Percentiles rank a stretch among this genome's conserved stretches.
These are phyloP conservation scores for Yamadazyma oceani DNA, from an alignment of 1,139 yeast genomes.

Conservation along the genomic window DNA sequence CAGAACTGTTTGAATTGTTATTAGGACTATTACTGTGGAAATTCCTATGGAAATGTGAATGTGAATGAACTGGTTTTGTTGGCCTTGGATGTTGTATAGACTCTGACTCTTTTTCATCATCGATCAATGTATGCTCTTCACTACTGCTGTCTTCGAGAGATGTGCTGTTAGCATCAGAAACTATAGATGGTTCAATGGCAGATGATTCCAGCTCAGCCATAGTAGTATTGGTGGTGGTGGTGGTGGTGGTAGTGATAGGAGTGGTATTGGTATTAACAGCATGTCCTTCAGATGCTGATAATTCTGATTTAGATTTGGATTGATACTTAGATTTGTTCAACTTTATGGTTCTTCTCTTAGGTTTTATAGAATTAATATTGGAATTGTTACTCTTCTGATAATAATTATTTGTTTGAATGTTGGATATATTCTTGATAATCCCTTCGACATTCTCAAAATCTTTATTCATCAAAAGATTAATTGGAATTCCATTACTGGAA, in stretches of 20 bases:
- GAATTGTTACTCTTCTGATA: conserved; percentile 30
- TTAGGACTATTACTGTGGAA: conserved; percentile 16
- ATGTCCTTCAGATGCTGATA: background rate
- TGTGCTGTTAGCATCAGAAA: background rate
- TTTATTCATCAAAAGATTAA: conserved; percentile 30
- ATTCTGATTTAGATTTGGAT: background rate
- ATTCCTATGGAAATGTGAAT: conserved; percentile 19
- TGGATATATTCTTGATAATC: conserved; percentile 45
- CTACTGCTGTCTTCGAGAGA: conserved; percentile 5
- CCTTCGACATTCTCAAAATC: conserved; percentile 34
- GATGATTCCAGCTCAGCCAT: no score
- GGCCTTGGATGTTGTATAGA: conserved; percentile 27
- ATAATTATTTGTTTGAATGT: conserved; percentile 47
- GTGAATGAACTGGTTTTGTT: conserved; percentile 19
- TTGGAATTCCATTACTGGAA: conserved; percentile 37
- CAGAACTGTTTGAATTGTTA: conserved; percentile 16
- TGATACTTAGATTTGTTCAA: conserved; percentile 24
- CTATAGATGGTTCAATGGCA: background rate
- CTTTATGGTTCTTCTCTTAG: conserved; percentile 51
- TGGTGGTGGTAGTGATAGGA: background rate
- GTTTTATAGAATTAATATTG: conserved; percentile 28
- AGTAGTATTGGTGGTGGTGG: background rate
- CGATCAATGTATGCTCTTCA: conserved; percentile 14
- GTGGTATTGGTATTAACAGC: background rate
- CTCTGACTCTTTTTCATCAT: conserved; percentile 15